Evolutionary conservation across 768 basidiomycete species (phyloP).

Genomic region (Dacryopinax spathularia): DNA sequence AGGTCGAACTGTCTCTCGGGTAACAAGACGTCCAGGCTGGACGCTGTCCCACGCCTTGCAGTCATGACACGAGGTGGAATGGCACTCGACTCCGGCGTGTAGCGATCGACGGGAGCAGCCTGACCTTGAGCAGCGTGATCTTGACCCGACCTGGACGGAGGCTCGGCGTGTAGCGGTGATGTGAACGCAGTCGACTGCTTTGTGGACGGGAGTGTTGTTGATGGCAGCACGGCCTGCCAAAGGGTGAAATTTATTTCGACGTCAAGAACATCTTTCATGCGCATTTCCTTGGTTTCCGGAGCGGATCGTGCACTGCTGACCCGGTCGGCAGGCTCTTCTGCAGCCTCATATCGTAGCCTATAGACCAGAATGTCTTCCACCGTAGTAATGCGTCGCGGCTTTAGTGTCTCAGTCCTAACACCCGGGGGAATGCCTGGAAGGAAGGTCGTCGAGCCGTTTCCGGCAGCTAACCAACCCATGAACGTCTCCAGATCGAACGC

Average conservation of each 20-base stretch:
- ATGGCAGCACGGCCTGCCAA: background rate
- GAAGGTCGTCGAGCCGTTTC: background rate
- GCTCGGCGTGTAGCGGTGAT: background rate
- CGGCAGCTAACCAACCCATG: background rate
- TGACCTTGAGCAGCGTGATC: background rate
- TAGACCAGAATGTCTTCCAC: background rate
- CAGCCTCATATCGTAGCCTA: background rate
- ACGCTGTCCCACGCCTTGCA: background rate
- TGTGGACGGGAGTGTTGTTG: too few relatives aligned
- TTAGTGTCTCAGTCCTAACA: background rate
- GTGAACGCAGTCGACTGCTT: background rate
- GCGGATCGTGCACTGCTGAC: background rate
- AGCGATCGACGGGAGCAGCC: background rate
- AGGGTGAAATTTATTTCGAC: background rate
- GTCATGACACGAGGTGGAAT: slow-evolving; percentile 29
- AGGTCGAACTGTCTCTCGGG: slow-evolving; percentile 41
- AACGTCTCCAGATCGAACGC: background rate
- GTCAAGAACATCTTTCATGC: background rate
- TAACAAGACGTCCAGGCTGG: slow-evolving; percentile 4
- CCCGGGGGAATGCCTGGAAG: background rate
- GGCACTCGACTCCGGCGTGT: slow-evolving; percentile 24
- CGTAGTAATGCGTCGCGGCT: background rate
- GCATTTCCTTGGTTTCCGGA: background rate
- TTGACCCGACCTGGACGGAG: background rate
- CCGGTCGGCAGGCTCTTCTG: background rate